phyloP scores from a whole-genome alignment of 176 grass and related monocot genomes.

The Carex pumila region DNA sequence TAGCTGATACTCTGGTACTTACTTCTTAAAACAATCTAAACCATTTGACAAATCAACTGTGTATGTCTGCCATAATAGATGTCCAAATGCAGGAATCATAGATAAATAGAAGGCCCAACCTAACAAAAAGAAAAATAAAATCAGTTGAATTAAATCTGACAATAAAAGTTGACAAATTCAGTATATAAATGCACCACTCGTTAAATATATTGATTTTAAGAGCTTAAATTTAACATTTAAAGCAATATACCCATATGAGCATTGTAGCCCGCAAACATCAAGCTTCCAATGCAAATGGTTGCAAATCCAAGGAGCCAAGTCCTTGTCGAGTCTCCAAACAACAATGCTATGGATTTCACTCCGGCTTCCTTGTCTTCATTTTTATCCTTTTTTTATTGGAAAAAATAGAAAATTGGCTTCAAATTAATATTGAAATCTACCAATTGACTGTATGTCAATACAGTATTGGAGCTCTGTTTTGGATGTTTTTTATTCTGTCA shows the following conservation, averaged over 20 bases:
- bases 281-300: conserved; percentile 14
- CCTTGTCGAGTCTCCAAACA: conserved; percentile 12
- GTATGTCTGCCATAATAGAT: too few relatives aligned
- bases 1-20: not conserved
- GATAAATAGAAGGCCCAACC: conserved; percentile 33
- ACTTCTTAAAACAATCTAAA: conserved; percentile 32
- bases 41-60: conserved; percentile 18
- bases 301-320: conserved; percentile 34
- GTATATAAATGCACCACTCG: too few relatives aligned
- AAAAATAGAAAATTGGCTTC: not conserved
- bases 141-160: not conserved
- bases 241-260: conserved; percentile 27
- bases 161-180: too few relatives aligned
- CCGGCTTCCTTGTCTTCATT: conserved; percentile 30
- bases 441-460: too few relatives aligned
- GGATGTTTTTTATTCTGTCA: too few relatives aligned
- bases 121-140: conserved; percentile 11
- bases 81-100: conserved; percentile 14
- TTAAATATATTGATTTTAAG: too few relatives aligned
- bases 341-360: conserved; percentile 25
- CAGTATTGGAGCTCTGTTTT: too few relatives aligned
- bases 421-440: not conserved
- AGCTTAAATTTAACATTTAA: too few relatives aligned
- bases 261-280: conserved; percentile 31
- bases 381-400: conserved; percentile 23